phyloP scores from a whole-genome alignment of 1,284 basidiomycete species.

The Irpex sp. region DNA sequence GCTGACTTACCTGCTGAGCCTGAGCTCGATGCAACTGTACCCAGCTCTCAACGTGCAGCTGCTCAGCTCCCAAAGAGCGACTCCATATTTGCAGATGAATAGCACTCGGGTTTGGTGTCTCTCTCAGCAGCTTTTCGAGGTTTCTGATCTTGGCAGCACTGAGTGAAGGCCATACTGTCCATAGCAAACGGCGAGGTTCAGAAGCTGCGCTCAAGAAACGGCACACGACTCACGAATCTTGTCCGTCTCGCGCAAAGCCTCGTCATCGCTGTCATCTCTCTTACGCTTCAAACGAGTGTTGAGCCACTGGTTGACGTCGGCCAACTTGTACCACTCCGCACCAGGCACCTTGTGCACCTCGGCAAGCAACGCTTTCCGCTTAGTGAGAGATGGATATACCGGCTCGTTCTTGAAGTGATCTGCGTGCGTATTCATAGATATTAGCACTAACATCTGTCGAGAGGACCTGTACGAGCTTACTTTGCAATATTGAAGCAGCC shows the following conservation, averaged over 20 bases:
- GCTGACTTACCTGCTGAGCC: background rate
- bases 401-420: background rate
- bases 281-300: background rate
- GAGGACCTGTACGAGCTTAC: background rate
- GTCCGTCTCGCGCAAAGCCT: background rate
- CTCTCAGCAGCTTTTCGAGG: background rate
- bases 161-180: conserved; percentile 7
- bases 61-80: background rate
- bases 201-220: background rate
- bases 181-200: background rate
- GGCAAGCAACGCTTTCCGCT: background rate
- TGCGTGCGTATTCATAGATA: background rate
- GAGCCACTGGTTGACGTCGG: background rate
- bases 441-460: background rate
- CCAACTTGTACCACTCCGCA: conserved; percentile 3
- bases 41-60: conserved; percentile 1
- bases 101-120: background rate
- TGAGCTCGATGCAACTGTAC: background rate
- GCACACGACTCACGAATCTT: background rate
- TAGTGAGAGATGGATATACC: background rate
- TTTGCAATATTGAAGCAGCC: background rate
- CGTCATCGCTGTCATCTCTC: background rate
- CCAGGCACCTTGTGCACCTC: conserved; percentile 2
- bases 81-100: background rate
- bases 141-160: background rate